Base-by-base conservation (phyloP, 2,329 filamentous ascomycete genomes). In the Diaporthe sp. region DNA sequence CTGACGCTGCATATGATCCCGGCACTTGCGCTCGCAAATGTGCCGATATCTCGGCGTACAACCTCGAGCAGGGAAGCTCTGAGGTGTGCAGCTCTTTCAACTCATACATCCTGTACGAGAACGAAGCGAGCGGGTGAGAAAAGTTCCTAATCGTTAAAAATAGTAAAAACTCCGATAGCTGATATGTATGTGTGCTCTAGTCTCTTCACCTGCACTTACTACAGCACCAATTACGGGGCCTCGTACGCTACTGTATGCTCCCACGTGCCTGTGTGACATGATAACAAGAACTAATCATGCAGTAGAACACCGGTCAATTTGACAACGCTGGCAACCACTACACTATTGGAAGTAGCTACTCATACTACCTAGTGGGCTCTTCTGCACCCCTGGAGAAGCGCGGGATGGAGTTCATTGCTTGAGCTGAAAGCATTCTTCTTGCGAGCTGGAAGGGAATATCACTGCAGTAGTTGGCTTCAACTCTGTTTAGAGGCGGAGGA, bases 1-100 rank as follows among this genome's bases (percentile, higher is more conserved):
- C 77, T 28, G 78, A 76, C 46, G 77, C 77, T 9, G 77, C 72
- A 59, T 84, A 80, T 58, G 78, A 81, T 57, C 78, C 80, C 13
- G 76, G 71, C 22, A 79, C 81, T 10, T 84, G 82, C 65, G 81
- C 80, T 2, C 78, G 78, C 0, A 78, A 79, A 10, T 84, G 82
- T 72, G 68, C 70, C 8, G 78, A 80, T 17, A 79, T 81, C 78
- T 82, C 78, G 62, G 75, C 77, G 28, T 81, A 82, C 75, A 81
- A 80, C 58, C 74, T 75, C 8, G 75, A 75, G 13, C 77, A 82
- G 59, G 44, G 44, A 10, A 74, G 17, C 49, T 59, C 59, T 49
- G 65, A 72, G 59, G 34, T 68, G 17, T 78, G 77, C 53, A 59
- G 74, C 70, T 78, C 77, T 73, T 78, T 78, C 74, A 75, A 78